These are phyloP conservation scores for Neospora caninum DNA, from an alignment of 169 alveolate genomes.

Conservation along the genomic window DNA sequence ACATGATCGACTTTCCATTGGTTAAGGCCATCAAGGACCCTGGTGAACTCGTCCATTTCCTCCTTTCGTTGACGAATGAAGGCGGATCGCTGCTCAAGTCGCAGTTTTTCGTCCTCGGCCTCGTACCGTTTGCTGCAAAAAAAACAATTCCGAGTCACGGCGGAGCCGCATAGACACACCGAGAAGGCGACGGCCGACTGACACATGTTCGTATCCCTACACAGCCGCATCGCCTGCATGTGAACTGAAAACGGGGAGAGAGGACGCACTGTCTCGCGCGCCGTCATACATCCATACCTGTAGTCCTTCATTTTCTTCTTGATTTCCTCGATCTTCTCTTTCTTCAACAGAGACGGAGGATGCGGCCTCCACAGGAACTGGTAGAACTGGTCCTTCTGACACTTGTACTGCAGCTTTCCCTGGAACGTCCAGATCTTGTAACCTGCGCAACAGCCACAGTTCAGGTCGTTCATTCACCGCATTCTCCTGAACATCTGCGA, in stretches of 20 bases:
- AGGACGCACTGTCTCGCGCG: no score
- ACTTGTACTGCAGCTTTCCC: slow-evolving; percentile 84
- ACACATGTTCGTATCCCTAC: no score
- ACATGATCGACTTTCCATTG: slow-evolving; percentile 64
- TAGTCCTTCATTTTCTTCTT: slow-evolving; percentile 87
- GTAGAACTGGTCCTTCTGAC: slow-evolving; percentile 83
- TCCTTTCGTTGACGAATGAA: slow-evolving; percentile 55
- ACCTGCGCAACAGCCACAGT: slow-evolving; percentile 26
- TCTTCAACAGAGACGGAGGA: slow-evolving; percentile 85
- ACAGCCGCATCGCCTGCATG: no score
- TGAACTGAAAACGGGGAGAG: no score
- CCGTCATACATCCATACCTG: slow-evolving; percentile 41
- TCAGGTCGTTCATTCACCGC: no score
- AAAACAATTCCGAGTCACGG: not conserved
- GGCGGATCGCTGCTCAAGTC: slow-evolving; percentile 63
- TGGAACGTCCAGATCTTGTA: slow-evolving; percentile 66
- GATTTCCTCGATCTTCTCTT: slow-evolving; percentile 81
- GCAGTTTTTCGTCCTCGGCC: slow-evolving; percentile 67
- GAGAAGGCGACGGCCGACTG: no score
- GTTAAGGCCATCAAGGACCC: slow-evolving; percentile 55
- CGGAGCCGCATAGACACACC: not conserved
- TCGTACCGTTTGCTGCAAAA: slow-evolving; percentile 67
- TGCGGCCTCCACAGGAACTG: slow-evolving; percentile 90
- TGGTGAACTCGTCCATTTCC: slow-evolving; percentile 60
- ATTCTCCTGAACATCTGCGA: no score